Conservation (phyloP, 441 rosid species). For the Croton setiger region DNA sequence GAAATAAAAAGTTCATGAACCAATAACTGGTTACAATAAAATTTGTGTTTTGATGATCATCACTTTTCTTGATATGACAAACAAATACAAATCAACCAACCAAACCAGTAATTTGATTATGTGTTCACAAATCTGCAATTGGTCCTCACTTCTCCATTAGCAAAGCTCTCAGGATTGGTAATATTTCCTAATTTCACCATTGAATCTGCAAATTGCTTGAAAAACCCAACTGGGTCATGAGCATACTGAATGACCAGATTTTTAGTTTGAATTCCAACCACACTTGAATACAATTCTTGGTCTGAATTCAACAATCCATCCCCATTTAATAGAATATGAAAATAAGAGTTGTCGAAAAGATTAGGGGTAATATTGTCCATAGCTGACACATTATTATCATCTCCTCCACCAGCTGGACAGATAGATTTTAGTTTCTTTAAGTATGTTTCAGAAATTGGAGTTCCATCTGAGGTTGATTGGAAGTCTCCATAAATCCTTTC, state of each 20-base stretch:
- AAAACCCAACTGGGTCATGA: conserved; percentile 51
- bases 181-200: conserved; percentile 76
- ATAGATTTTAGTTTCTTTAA: conserved; percentile 50
- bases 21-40: neutral
- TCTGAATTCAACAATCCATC: conserved; percentile 82
- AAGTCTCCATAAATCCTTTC: conserved; percentile 50
- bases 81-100: conserved; percentile 6
- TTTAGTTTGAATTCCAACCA: conserved; percentile 45
- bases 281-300: conserved; percentile 67
- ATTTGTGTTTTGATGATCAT: conserved; percentile 9
- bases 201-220: conserved; percentile 60
- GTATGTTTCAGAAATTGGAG: conserved; percentile 42
- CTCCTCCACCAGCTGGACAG: conserved; percentile 46
- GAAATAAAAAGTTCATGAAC: conserved; percentile 4
- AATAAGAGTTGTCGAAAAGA: conserved; percentile 82
- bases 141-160: conserved; percentile 49
- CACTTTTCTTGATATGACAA: conserved; percentile 10
- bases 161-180: conserved; percentile 43
- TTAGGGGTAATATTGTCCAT: conserved; percentile 74
- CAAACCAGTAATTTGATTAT: conserved; percentile 17
- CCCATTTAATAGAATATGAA: conserved; percentile 54
- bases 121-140: conserved; percentile 58
- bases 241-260: conserved; percentile 55
- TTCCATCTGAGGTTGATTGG: conserved; percentile 38
- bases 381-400: conserved; percentile 41